A percentile compares a stretch with the other conserved stretches of the same genome.
Conservation (phyloP, 352 stramenopile genomes). For the Phytophthora kernoviae region DNA sequence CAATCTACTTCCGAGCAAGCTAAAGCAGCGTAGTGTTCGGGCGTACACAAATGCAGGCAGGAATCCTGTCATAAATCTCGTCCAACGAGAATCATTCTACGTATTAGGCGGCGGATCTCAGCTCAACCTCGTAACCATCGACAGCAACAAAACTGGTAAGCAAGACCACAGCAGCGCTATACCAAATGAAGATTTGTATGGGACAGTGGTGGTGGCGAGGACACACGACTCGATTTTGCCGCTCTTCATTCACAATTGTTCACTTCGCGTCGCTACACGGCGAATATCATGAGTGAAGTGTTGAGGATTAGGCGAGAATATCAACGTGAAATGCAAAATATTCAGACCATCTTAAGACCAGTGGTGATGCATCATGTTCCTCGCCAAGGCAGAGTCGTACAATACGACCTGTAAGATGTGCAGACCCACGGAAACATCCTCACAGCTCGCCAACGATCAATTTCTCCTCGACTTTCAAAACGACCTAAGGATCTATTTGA, state of each 20-base stretch:
- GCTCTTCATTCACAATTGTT: constrained; percentile 10
- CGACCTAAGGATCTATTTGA: constrained; percentile 9
- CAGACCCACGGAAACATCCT: neutral
- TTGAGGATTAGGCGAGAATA: neutral
- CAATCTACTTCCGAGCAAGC: no score
- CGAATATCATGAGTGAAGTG: constrained; percentile 7
- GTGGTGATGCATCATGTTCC: neutral
- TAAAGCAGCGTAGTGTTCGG: neutral
- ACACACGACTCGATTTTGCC: constrained; percentile 5
- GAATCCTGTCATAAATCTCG: neutral
- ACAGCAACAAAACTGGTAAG: neutral
- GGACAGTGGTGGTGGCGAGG: neutral
- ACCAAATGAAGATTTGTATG: neutral
- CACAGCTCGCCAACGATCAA: neutral
- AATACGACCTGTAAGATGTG: no score
- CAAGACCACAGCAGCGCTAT: neutral
- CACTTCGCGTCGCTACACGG: neutral
- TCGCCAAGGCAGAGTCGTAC: no score
- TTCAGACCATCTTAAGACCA: neutral
- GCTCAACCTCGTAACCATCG: neutral
- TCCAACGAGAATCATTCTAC: neutral
- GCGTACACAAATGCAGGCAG: neutral
- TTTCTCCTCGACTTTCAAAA: no score
- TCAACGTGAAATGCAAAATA: neutral
- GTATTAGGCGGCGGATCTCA: neutral